These are phyloP conservation scores for Clavispora vitiphila DNA, from an alignment of 805 yeast genomes.

Conservation along the genomic window DNA sequence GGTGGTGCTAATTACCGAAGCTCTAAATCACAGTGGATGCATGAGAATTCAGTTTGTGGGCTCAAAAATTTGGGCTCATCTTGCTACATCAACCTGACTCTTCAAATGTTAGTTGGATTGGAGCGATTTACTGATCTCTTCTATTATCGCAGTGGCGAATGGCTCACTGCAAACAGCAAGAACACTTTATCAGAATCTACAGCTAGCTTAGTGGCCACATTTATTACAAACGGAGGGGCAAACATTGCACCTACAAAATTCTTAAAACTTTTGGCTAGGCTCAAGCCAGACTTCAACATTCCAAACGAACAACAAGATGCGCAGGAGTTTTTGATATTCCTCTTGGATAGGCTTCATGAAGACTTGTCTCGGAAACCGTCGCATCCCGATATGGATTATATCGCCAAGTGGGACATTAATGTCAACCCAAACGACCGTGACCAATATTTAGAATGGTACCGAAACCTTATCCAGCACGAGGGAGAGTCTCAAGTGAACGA, in stretches of 20 bases:
- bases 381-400: slow-evolving; percentile 16
- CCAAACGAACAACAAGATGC: slow-evolving; percentile 81
- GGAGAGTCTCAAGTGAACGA: slow-evolving; percentile 66
- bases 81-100: slow-evolving; percentile 70
- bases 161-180: slow-evolving; percentile 20
- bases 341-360: slow-evolving; percentile 64
- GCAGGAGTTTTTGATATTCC: slow-evolving; percentile 65
- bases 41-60: slow-evolving; percentile 52
- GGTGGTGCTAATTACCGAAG: not conserved
- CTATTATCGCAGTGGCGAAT: not conserved
- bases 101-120: slow-evolving; percentile 64
- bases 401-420: slow-evolving; percentile 28
- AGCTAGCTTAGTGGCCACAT: slow-evolving; percentile 50
- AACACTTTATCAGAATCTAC: slow-evolving; percentile 43
- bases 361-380: slow-evolving; percentile 42
- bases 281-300: slow-evolving; percentile 64
- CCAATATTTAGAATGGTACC: slow-evolving; percentile 62
- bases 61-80: slow-evolving; percentile 66
- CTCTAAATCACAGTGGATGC: slow-evolving; percentile 20
- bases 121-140: slow-evolving; percentile 46
- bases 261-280: slow-evolving; percentile 42
- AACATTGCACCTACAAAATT: slow-evolving; percentile 64
- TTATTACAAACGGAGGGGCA: slow-evolving; percentile 53
- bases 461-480: slow-evolving; percentile 43
- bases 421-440: slow-evolving; percentile 30